A percentile compares a stretch with the other conserved stretches of the same genome.
Evolutionary conservation across 73 alveolate genomes (phyloP).

Genomic region (Effrenium voratum): DNA sequence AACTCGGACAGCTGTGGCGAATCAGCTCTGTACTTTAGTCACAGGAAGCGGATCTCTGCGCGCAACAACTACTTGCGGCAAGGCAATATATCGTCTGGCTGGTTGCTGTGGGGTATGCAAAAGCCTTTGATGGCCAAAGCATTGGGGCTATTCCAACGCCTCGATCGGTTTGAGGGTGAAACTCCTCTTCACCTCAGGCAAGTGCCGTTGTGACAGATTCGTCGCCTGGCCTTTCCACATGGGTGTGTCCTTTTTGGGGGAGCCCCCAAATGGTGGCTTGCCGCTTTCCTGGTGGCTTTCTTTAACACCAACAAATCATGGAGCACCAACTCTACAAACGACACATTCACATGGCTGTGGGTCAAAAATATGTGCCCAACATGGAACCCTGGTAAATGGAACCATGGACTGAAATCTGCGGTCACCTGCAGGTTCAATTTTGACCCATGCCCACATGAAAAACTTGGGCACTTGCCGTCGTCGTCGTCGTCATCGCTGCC

Average conservation of each 20-base stretch:
- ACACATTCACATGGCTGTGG: neutral
- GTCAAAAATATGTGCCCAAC: too few relatives aligned
- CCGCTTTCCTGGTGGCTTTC: too few relatives aligned
- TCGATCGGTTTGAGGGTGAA: slow-evolving; percentile 69
- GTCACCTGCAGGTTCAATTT: neutral
- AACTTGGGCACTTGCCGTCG: neutral
- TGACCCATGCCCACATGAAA: neutral
- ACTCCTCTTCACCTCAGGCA: slow-evolving; percentile 29
- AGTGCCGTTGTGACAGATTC: neutral
- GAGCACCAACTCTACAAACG: neutral
- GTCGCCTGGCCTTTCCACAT: neutral
- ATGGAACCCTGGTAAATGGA: too few relatives aligned
- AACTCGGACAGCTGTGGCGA: too few relatives aligned
- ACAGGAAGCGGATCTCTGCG: too few relatives aligned
- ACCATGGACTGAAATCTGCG: too few relatives aligned
- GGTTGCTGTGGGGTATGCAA: too few relatives aligned
- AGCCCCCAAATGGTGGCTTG: too few relatives aligned
- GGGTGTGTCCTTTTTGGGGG: neutral
- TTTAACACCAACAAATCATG: neutral
- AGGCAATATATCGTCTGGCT: too few relatives aligned
- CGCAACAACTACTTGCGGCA: too few relatives aligned
- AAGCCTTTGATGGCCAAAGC: too few relatives aligned
- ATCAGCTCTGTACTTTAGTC: too few relatives aligned
- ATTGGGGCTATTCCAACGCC: slow-evolving; percentile 1
- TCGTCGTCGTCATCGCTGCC: slow-evolving; percentile 46